Evolutionary conservation across 2,329 filamentous ascomycete genomes (phyloP).

Genomic region (Colletotrichum salicis): DNA sequence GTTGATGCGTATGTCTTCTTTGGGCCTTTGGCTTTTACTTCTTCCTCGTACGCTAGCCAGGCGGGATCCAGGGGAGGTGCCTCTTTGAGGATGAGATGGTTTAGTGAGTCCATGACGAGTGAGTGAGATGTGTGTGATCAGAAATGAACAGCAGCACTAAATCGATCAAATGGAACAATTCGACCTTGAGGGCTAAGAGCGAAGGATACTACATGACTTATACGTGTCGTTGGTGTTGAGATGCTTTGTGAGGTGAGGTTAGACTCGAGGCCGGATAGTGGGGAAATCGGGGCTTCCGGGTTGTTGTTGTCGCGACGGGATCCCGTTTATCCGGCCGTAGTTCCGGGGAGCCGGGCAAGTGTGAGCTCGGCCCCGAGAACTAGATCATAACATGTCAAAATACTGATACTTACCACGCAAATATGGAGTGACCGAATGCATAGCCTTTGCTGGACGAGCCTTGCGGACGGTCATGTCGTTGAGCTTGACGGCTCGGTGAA

Average conservation of each 20-base stretch:
- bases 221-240: not conserved
- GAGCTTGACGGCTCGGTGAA: not conserved
- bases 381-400: no score
- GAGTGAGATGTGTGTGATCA: not conserved
- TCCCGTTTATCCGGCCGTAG: conserved; percentile 29
- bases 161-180: not conserved
- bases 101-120: conserved; percentile 7
- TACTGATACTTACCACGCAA: not conserved
- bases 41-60: conserved; percentile 53
- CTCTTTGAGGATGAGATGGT: conserved; percentile 14
- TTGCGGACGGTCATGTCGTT: not conserved
- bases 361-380: not conserved
- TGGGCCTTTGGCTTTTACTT: conserved; percentile 41
- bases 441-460: not conserved
- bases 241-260: conserved; percentile 14
- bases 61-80: conserved; percentile 50
- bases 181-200: not conserved
- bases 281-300: conserved; percentile 28
- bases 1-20: conserved; percentile 41
- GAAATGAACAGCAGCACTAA: no score
- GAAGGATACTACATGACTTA: not conserved
- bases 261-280: conserved; percentile 4
- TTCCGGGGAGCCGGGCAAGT: conserved; percentile 3
- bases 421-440: not conserved
- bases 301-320: conserved; percentile 26